phyloP scores from a whole-genome alignment of 106 monocot genomes.

The Gastrodia elata region DNA sequence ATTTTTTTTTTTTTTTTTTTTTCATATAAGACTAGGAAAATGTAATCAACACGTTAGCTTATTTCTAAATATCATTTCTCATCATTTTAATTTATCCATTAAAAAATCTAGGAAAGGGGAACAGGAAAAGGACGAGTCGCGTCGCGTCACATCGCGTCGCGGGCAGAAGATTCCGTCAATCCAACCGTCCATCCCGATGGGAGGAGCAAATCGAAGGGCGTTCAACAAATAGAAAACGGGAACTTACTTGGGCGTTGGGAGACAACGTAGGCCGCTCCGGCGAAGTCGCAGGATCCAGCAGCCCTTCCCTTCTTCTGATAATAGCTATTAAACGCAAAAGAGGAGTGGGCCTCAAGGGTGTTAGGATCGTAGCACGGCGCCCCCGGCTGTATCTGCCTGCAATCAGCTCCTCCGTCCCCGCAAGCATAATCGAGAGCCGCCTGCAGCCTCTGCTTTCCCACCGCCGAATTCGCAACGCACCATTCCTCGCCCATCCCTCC shows the following conservation, averaged over 20 bases:
- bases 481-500: constrained; percentile 42
- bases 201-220: not conserved
- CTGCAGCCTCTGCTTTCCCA: constrained; percentile 56
- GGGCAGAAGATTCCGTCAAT: constrained; percentile 6
- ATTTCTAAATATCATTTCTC: too few relatives aligned
- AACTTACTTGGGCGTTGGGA: constrained; percentile 59
- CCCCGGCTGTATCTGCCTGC: constrained; percentile 69
- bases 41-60: too few relatives aligned
- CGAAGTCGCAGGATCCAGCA: constrained; percentile 67
- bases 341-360: constrained; percentile 75
- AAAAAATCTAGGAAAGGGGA: too few relatives aligned
- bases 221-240: not conserved
- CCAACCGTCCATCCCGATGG: not conserved
- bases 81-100: too few relatives aligned
- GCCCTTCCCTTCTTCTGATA: constrained; percentile 64
- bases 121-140: not conserved
- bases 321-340: constrained; percentile 84
- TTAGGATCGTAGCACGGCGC: constrained; percentile 59
- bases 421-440: constrained; percentile 83
- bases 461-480: constrained; percentile 71
- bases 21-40: too few relatives aligned
- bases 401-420: constrained; percentile 87
- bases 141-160: constrained; percentile 3
- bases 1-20: too few relatives aligned
- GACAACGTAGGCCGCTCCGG: constrained; percentile 39